phyloP scores from a whole-genome alignment of 176 grass and related monocot species.

The Carex pumila region DNA sequence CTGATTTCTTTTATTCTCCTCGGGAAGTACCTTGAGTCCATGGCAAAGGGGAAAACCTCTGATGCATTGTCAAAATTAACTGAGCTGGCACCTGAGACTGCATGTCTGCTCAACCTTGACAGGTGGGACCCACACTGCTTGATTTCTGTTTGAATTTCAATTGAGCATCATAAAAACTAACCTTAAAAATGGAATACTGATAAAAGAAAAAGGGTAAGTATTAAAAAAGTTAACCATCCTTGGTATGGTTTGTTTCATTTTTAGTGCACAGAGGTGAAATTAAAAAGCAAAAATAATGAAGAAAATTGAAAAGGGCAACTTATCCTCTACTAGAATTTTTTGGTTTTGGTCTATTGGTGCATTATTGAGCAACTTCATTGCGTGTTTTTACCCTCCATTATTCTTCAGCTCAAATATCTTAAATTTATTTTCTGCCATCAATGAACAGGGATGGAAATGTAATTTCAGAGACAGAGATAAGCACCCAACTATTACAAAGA shows the following conservation, averaged over 20 bases:
- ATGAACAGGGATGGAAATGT: conserved; percentile 55
- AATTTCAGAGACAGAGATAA: conserved; percentile 81
- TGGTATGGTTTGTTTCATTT: not conserved
- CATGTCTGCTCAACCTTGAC: conserved; percentile 56
- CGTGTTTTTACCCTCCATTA: not conserved
- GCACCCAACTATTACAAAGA: conserved; percentile 89
- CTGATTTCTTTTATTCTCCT: conserved; percentile 97
- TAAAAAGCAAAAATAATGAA: not conserved
- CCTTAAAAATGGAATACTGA: not conserved
- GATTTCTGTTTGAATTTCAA: not conserved
- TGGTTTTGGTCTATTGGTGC: not conserved
- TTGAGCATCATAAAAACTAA: not conserved
- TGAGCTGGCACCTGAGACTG: conserved; percentile 93
- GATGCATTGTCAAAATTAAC: conserved; percentile 90
- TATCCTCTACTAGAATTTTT: not conserved
- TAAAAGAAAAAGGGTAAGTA: not conserved
- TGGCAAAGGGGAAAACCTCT: conserved; percentile 94
- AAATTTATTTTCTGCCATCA: not conserved
- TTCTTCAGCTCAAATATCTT: not conserved
- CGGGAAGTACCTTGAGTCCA: conserved; percentile 89
- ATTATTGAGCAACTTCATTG: not conserved
- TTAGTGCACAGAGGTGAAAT: not conserved
- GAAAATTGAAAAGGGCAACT: not conserved
- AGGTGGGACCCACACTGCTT: not conserved
- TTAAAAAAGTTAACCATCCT: not conserved